These are phyloP conservation scores for Petunia secreta DNA, from an alignment of 257 asterid species.

Conservation along the genomic window DNA sequence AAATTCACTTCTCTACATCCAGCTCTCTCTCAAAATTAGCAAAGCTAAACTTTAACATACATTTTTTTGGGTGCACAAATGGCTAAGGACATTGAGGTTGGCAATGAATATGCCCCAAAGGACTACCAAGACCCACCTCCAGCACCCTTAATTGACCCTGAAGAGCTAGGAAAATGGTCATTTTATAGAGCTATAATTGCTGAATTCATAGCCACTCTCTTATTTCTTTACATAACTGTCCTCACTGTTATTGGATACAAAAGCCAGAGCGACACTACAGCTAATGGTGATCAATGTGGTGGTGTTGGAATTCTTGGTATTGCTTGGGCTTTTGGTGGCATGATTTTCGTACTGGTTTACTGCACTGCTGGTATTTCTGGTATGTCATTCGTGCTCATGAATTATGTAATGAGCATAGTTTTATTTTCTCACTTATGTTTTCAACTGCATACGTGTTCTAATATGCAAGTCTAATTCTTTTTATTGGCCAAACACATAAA, in stretches of 20 bases:
- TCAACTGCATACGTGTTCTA: too few relatives aligned
- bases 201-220: slow-evolving; percentile 66
- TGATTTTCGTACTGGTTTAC: slow-evolving; percentile 75
- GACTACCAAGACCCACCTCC: slow-evolving; percentile 83
- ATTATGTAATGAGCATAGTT: too few relatives aligned
- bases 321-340: slow-evolving; percentile 89
- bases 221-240: slow-evolving; percentile 64
- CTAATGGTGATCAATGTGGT: slow-evolving; percentile 48
- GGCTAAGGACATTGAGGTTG: slow-evolving; percentile 60
- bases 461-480: too few relatives aligned
- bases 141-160: slow-evolving; percentile 55
- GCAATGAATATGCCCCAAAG: slow-evolving; percentile 47
- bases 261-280: slow-evolving; percentile 49
- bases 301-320: slow-evolving; percentile 83
- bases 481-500: too few relatives aligned
- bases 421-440: too few relatives aligned
- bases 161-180: slow-evolving; percentile 66
- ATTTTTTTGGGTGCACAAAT: slow-evolving; percentile 23
- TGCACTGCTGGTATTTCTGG: slow-evolving; percentile 87
- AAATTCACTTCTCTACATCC: slow-evolving; percentile 18
- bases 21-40: not conserved
- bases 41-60: too few relatives aligned
- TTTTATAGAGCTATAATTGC: slow-evolving; percentile 70
- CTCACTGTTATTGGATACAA: slow-evolving; percentile 75
- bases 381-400: not conserved